Base-by-base conservation (phyloP, 148 eudicot species). In the Suaeda aralocaspica region DNA sequence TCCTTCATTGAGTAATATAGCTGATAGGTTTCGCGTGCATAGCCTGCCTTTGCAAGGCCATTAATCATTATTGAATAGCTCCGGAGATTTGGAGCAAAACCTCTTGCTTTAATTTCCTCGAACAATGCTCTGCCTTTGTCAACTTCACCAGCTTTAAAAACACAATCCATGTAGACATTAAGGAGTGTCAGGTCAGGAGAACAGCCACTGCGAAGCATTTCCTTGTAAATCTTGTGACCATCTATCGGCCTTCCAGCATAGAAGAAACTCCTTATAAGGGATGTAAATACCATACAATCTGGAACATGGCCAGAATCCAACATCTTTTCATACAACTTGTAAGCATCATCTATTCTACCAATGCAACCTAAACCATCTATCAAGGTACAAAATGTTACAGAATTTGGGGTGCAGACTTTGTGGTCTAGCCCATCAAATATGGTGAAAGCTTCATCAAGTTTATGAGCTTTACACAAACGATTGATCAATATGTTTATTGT, bases 401-500 rank as follows among this genome's bases (percentile, higher is more conserved):
- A 86, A 79, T 87, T 76, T 5, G 98, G 98, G 41, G 82, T 72
- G 77, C 98, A 93, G 77, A 82, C 51, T 80, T 84, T 85, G 65
- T 74, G 85, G 74, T 90, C 96, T 77, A 93, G 61, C 42, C 83
- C 82, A 72, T 93, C 81, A 74, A 93, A 93, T 66, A 91, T 86
- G 28, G 91, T 72, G 61, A 82, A 82, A 42, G 98, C 98, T 81
- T 85, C 89, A 59, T 93, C 89, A 39, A 91, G 79, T 72, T 82
- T 85, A 71, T 81, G 83, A 74, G 83, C 82, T 80, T 93, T 91
- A 61, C 88, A 84, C 49, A 93, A 63, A 51, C 98, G 79, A 79
- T 93, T 96, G 69, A 93, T 84, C 97, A 93, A 91, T 57, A 93
- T 88, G 79, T 93, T 93, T 68, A 89, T 79, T 28, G 98, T 92